Evolutionary conservation across 352 stramenopile genomes (phyloP).

Genomic region (Stephanocyclus meneghinianus): DNA sequence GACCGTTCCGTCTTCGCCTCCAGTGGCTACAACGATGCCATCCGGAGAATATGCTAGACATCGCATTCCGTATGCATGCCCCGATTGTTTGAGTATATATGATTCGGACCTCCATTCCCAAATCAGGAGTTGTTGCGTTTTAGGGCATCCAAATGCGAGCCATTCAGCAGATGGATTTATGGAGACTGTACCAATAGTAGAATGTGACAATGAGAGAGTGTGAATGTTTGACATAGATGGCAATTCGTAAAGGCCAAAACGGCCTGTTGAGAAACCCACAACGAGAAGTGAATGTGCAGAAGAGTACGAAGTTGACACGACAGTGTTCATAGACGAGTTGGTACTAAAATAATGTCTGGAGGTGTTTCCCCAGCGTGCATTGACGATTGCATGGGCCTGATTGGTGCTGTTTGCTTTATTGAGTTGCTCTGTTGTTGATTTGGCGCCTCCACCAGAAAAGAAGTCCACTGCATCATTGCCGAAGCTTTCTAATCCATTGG

Average conservation of each 20-base stretch:
- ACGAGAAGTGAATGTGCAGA: constrained; percentile 87
- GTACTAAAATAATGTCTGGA: constrained; percentile 79
- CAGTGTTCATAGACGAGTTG: constrained; percentile 46
- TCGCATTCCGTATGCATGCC: constrained; percentile 98
- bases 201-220: constrained; percentile 85
- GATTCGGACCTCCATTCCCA: constrained; percentile 99
- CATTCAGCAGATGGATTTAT: constrained; percentile 96
- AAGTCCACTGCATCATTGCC: constrained; percentile 72
- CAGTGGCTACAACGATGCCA: constrained; percentile 93
- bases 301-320: constrained; percentile 87
- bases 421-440: constrained; percentile 6
- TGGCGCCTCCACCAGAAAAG: constrained; percentile 52
- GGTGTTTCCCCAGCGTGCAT: constrained; percentile 66
- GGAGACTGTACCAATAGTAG: constrained; percentile 84
- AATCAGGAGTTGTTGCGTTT: constrained; percentile 97
- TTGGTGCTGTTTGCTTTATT: constrained; percentile 16
- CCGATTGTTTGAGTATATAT: constrained; percentile 99
- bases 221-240: constrained; percentile 95
- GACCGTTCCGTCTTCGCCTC: constrained; percentile 98
- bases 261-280: constrained; percentile 94
- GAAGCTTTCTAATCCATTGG: constrained; percentile 39
- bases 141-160: constrained; percentile 95
- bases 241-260: constrained; percentile 98
- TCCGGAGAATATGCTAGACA: constrained; percentile 95
- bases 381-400: constrained; percentile 70